Evolutionary conservation across 2,329 filamentous ascomycete genomes (phyloP).

Genomic region (Grosmannia clavigera): DNA sequence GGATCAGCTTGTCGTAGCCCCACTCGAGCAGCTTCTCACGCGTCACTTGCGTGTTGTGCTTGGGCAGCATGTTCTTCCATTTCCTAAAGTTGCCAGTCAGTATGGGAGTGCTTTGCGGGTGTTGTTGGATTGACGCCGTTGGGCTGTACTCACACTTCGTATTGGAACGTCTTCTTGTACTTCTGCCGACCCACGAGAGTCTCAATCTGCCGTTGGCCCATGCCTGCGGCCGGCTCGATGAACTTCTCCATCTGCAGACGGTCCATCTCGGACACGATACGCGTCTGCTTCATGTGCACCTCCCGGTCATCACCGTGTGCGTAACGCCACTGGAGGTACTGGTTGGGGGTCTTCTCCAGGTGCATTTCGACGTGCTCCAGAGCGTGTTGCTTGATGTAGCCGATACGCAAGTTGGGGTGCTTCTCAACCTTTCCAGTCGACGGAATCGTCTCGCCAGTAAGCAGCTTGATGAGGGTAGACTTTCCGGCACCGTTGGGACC

Average conservation of each 20-base stretch:
- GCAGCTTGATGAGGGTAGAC: constrained; percentile 92
- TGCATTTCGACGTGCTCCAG: constrained; percentile 99
- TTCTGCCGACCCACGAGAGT: constrained; percentile 91
- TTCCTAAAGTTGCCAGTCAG: constrained; percentile 41
- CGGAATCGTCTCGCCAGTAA: constrained; percentile 85
- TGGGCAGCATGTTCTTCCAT: constrained; percentile 80
- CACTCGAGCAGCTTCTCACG: constrained; percentile 78
- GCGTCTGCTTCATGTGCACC: constrained; percentile 94
- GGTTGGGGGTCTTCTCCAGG: constrained; percentile 96
- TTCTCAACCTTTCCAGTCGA: constrained; percentile 84
- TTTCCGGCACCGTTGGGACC: constrained; percentile 97
- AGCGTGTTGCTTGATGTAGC: constrained; percentile 99
- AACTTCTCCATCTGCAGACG: constrained; percentile 83
- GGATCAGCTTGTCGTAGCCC: constrained; percentile 85
- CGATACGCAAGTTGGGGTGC: constrained; percentile 95
- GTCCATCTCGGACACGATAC: constrained; percentile 74
- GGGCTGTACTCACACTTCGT: constrained; percentile 61
- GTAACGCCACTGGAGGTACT: constrained; percentile 98
- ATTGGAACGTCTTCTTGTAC: constrained; percentile 98
- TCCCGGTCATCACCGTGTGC: constrained; percentile 94
- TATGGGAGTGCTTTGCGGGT: not conserved
- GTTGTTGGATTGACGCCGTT: too few species aligned
- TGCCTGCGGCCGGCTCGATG: constrained; percentile 75
- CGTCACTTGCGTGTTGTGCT: constrained; percentile 85
- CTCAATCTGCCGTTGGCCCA: constrained; percentile 66